Conservation (phyloP, 495 filamentous ascomycete species). For the Letharia columbiana region DNA sequence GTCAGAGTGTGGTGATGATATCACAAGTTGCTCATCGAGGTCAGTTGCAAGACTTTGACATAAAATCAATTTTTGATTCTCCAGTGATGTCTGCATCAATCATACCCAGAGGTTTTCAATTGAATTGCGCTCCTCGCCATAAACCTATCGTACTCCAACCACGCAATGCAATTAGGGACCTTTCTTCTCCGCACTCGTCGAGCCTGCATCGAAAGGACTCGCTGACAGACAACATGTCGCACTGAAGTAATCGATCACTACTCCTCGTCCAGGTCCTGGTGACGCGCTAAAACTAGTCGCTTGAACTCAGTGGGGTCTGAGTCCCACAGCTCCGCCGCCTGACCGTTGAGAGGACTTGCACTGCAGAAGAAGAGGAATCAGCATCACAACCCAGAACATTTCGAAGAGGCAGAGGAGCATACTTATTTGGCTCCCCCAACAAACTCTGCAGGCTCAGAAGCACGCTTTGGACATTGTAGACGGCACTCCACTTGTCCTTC, state of each 20-base stretch:
- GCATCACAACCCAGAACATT: not conserved
- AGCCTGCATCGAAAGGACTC: not conserved
- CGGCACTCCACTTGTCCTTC: conserved; percentile 95
- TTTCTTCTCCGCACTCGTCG: not conserved
- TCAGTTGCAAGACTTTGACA: not conserved
- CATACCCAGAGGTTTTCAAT: not conserved
- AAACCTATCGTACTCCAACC: not conserved
- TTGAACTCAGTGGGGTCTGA: conserved; percentile 81
- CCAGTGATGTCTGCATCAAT: not conserved
- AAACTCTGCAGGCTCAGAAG: conserved; percentile 90
- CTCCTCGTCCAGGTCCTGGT: conserved; percentile 50
- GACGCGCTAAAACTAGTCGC: conserved; percentile 56
- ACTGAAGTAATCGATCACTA: not conserved
- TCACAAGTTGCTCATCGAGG: not conserved
- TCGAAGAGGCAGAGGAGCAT: conserved; percentile 27
- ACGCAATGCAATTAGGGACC: not conserved
- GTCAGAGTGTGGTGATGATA: not conserved
- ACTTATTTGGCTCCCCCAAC: conserved; percentile 98
- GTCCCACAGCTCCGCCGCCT: conserved; percentile 95
- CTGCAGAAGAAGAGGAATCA: conserved; percentile 35
- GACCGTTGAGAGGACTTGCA: conserved; percentile 87
- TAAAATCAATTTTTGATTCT: not conserved
- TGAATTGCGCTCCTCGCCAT: not conserved
- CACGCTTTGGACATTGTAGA: conserved; percentile 90
- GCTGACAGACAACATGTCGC: not conserved